Base-by-base conservation (phyloP, 495 filamentous ascomycete species). In the Neurospora africana region DNA sequence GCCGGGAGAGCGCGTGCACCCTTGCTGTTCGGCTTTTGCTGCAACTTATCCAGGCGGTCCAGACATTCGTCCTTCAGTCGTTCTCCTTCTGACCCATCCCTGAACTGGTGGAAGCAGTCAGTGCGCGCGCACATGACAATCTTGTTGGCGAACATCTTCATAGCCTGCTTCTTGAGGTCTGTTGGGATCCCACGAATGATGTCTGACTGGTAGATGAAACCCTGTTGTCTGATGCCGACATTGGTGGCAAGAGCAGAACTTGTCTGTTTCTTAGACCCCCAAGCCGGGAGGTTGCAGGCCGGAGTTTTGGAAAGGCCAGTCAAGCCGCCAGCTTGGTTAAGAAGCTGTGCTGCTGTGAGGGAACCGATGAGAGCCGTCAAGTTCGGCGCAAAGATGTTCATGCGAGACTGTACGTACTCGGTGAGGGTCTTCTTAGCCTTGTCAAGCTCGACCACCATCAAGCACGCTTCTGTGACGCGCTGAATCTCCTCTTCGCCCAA, bases 311-410 rank as follows among this genome's bases (percentile, higher is more conserved):
- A 93, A 37, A 99, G 88, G 71, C 93, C 93, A 6, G 89, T 91
- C 35, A 99, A 82, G 27, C 95, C 95, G 74, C 95, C 96, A 2
- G 92, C 89, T 72, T 92, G 93, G 81, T 98, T 99, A 73, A 99
- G 91, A 35, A 99, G 88, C 82, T 98, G 95, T 30, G 95, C 96
- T 33, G 96, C 95, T 10, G 94, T 98, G n/a, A 97, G 86, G 3
- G 95, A 93, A 58, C 96, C 95, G 71, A 99, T 91, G 38, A 99
- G 87, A 21, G 89, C 89, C n/a, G 96, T 96, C 41, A 98, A 84
- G 75, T 99, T 99, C 10, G 95, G 95, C 13, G 96, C 95, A 76
- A 97, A 98, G 67, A 97, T 86, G 75, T 89, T 95, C 92, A 99
- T 98, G 73, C 95, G 93, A 40, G 94, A 97, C 82, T 97, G 91